Percentiles rank a stretch among this genome's conserved stretches.
Conservation (phyloP, 345 rosid genomes). For the Isatis tinctoria region DNA sequence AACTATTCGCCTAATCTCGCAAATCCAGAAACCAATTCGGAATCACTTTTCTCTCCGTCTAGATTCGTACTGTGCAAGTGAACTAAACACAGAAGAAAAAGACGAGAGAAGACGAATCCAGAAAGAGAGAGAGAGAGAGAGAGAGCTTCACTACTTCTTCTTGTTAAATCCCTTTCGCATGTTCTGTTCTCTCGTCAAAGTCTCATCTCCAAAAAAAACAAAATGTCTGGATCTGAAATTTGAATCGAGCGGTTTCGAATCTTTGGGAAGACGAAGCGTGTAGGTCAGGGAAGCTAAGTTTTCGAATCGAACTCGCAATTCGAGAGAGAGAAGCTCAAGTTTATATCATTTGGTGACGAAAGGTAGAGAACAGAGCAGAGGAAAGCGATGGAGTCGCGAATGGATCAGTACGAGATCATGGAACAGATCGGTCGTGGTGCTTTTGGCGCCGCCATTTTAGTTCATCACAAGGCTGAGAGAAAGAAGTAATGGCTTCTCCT, state of each 20-base stretch:
- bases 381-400: slow-evolving; percentile 87
- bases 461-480: slow-evolving; percentile 83
- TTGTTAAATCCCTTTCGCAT: slow-evolving; percentile 3
- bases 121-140: background rate
- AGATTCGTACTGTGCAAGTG: slow-evolving; percentile 29
- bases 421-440: slow-evolving; percentile 99
- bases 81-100: slow-evolving; percentile 13
- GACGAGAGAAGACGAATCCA: slow-evolving; percentile 7
- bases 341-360: background rate
- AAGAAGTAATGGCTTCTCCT: slow-evolving; percentile 50
- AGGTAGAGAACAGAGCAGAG: background rate
- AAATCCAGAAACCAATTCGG: slow-evolving; percentile 3
- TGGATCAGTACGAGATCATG: slow-evolving; percentile 99
- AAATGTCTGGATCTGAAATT: slow-evolving; percentile 28
- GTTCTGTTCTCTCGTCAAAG: slow-evolving; percentile 1
- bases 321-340: background rate
- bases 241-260: slow-evolving; percentile 1
- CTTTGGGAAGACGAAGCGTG: slow-evolving; percentile 21
- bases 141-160: background rate
- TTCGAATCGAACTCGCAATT: background rate
- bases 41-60: background rate
- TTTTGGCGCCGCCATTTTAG: slow-evolving; percentile 96
- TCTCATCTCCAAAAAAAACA: background rate
- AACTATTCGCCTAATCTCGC: slow-evolving; percentile 1
- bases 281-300: slow-evolving; percentile 25